Conservation (phyloP, 75 land plant genomes). For the Cryptomeria japonica region DNA sequence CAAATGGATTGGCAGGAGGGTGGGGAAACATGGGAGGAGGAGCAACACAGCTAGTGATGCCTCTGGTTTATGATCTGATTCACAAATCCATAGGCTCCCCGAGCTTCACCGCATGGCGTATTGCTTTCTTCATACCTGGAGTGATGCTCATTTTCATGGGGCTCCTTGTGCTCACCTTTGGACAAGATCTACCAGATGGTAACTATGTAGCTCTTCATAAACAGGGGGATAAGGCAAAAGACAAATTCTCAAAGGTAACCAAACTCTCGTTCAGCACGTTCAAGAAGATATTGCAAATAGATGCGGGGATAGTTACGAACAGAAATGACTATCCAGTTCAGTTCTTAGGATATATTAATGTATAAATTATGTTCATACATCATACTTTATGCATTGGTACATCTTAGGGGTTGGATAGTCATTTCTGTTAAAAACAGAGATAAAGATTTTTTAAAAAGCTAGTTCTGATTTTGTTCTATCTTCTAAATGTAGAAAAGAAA, state of each 20-base stretch:
- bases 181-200: slow-evolving; percentile 84
- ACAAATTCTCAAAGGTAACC: slow-evolving; percentile 65
- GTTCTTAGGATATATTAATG: too few relatives aligned
- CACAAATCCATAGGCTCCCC: slow-evolving; percentile 31
- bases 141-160: slow-evolving; percentile 65
- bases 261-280: background rate
- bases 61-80: slow-evolving; percentile 63
- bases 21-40: slow-evolving; percentile 98
- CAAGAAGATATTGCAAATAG: background rate
- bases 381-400: too few relatives aligned
- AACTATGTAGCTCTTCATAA: slow-evolving; percentile 61
- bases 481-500: too few relatives aligned
- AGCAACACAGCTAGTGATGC: slow-evolving; percentile 87
- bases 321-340: too few relatives aligned
- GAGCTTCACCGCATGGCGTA: slow-evolving; percentile 66
- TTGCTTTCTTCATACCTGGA: slow-evolving; percentile 80
- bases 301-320: background rate
- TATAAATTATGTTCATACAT: too few relatives aligned
- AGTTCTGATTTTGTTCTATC: background rate
- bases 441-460: background rate
- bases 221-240: slow-evolving; percentile 57
- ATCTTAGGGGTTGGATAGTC: too few relatives aligned
- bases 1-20: slow-evolving; percentile 81
- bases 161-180: slow-evolving; percentile 53
- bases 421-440: too few relatives aligned